A percentile compares a stretch with the other conserved stretches of the same genome.
These are phyloP conservation scores for Reticulascus tulasneorum DNA, from an alignment of 2,329 filamentous ascomycete species.

Conservation along the genomic window DNA sequence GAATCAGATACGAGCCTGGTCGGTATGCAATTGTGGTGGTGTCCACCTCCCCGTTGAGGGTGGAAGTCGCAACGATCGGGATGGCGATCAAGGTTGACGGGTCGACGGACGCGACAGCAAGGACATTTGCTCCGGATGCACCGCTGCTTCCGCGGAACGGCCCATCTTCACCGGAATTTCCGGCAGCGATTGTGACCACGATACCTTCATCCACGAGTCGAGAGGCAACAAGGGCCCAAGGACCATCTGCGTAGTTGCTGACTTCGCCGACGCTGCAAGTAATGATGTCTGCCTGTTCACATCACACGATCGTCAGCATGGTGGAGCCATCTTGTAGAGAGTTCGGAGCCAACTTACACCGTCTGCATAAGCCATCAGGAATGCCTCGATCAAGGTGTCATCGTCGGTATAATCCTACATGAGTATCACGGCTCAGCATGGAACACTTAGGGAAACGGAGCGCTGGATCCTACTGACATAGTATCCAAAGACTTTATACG, in stretches of 20 bases:
- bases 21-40: conserved; percentile 26
- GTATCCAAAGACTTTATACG: conserved; percentile 22
- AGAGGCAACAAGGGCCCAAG: conserved; percentile 37
- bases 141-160: conserved; percentile 41
- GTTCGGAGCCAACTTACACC: conserved; percentile 16
- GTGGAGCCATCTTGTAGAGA: too few relatives aligned
- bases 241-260: conserved; percentile 34
- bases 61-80: conserved; percentile 24
- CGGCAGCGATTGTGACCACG: conserved; percentile 45
- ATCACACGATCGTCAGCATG: too few relatives aligned
- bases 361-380: conserved; percentile 29
- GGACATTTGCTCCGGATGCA: conserved; percentile 34
- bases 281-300: conserved; percentile 30
- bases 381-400: conserved; percentile 24
- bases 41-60: conserved; percentile 18
- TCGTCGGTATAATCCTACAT: conserved; percentile 20
- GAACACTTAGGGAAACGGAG: conserved; percentile 1
- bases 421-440: background rate
- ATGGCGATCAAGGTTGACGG: conserved; percentile 22
- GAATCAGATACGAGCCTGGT: conserved; percentile 27
- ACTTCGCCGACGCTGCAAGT: conserved; percentile 34
- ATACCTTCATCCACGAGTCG: conserved; percentile 41
- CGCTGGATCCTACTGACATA: conserved; percentile 5
- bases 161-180: conserved; percentile 45
- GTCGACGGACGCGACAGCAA: conserved; percentile 38